phyloP scores from a whole-genome alignment of 495 filamentous ascomycete species.

The Aspergillus egyptiacus region DNA sequence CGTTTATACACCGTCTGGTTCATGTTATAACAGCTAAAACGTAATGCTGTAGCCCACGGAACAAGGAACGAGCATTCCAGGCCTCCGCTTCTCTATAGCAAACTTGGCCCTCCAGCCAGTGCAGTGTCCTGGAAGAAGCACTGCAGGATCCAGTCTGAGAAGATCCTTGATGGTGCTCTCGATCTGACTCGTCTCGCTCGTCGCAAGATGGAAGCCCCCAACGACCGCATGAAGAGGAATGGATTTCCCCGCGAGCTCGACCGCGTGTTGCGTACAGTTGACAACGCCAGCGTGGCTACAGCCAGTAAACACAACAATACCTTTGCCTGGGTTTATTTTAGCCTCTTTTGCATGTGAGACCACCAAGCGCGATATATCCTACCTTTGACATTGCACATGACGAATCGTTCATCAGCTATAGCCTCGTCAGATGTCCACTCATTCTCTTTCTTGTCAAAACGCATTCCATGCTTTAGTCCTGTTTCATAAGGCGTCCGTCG shows the following conservation, averaged over 20 bases:
- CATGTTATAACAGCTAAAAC: slow-evolving; percentile 23
- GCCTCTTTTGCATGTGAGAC: neutral
- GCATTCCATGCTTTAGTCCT: slow-evolving; percentile 44
- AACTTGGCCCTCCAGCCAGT: slow-evolving; percentile 59
- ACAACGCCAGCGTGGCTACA: slow-evolving; percentile 58
- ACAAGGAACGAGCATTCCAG: slow-evolving; percentile 50
- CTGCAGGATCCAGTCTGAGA: slow-evolving; percentile 45
- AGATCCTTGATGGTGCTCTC: slow-evolving; percentile 46
- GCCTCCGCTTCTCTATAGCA: slow-evolving; percentile 52
- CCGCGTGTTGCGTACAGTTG: slow-evolving; percentile 48
- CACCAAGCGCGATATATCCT: neutral
- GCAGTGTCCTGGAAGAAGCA: slow-evolving; percentile 56
- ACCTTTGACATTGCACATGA: slow-evolving; percentile 56
- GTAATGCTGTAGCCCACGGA: slow-evolving; percentile 49
- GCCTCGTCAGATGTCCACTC: slow-evolving; percentile 51
- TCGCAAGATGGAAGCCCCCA: slow-evolving; percentile 56
- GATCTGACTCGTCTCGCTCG: slow-evolving; percentile 39
- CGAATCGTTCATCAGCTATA: slow-evolving; percentile 53
- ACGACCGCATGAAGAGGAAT: slow-evolving; percentile 52
- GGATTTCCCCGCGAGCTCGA: slow-evolving; percentile 30
- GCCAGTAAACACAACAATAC: slow-evolving; percentile 57
- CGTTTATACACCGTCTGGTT: neutral
- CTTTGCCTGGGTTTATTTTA: slow-evolving; percentile 38
- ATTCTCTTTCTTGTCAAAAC: slow-evolving; percentile 37
- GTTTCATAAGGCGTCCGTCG: slow-evolving; percentile 49